phyloP scores from a whole-genome alignment of 768 basidiomycete genomes.

The Calocybe cyanea region DNA sequence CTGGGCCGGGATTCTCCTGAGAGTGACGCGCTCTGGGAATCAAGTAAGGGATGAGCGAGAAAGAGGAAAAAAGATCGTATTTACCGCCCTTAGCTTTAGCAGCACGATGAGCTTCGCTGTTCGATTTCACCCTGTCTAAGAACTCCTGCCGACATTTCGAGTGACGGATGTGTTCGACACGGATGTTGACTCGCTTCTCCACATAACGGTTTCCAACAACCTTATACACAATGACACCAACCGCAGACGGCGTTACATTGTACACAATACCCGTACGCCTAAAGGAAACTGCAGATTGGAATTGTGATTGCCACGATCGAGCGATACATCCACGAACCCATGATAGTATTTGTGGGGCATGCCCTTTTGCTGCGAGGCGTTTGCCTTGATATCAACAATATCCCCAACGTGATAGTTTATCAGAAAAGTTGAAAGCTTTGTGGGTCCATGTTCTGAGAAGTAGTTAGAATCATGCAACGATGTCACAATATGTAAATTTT shows the following conservation, averaged over 20 bases:
- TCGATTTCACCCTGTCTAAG: constrained; percentile 90
- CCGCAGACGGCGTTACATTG: constrained; percentile 93
- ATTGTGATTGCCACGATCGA: not conserved
- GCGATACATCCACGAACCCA: constrained; percentile 58
- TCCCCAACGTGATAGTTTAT: constrained; percentile 93
- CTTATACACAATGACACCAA: constrained; percentile 98
- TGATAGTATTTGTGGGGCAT: constrained; percentile 99
- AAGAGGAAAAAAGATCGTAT: constrained; percentile 24
- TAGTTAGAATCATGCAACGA: constrained; percentile 5
- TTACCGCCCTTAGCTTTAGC: constrained; percentile 90
- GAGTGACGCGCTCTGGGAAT: constrained; percentile 64
- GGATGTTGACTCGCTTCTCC: constrained; percentile 99
- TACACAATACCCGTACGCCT: constrained; percentile 98
- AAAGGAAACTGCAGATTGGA: constrained; percentile 6
- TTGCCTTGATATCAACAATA: constrained; percentile 99
- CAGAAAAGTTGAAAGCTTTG: constrained; percentile 91
- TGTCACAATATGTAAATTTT: not conserved
- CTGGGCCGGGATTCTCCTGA: constrained; percentile 82
- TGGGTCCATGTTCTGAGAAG: constrained; percentile 75
- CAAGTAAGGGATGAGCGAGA: constrained; percentile 1
- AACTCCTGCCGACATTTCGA: constrained; percentile 98
- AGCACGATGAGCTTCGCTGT: constrained; percentile 76
- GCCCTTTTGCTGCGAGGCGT: constrained; percentile 98
- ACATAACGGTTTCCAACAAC: constrained; percentile 98
- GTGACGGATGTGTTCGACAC: constrained; percentile 93